Base-by-base conservation (phyloP, 306 rosid genomes). In the Casuarina equisetifolia region DNA sequence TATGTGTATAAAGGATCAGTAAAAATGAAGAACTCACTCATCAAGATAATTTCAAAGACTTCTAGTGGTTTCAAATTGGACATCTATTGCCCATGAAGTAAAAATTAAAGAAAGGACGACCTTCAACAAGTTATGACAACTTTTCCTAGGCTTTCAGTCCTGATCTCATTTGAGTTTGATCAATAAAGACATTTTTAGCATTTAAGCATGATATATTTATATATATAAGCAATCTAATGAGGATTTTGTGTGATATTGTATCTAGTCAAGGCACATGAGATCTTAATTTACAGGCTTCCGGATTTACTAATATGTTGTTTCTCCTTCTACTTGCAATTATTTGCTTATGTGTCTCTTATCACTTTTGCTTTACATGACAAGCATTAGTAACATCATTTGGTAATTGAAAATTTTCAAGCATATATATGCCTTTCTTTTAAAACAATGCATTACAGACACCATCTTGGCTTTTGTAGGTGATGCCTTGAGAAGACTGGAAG, bases 401-500 rank as follows among this genome's bases (percentile, higher is more conserved):
- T 25, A 25, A 25, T 25, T 25, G 32, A 25, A 25, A 13, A 5
- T 1, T 36, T 36, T 62, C n/a, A 36, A 76, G 73, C 59, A 54
- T 53, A 49, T 73, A 67, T 42, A 64, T 61, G 19, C 12, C 66
- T 79, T 72, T 74, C 66, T 49, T 78, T 69, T 38, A 50, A 38
- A 40, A 58, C 78, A 53, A 77, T 16, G 25, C 69, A 48, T 38
- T 58, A 70, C 67, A 43, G 19, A 48, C 42, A 54, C 74, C 74
- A 67, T 72, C 49, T 73, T 76, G 78, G 77, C 74, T 75, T 75
- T 77, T 80, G 70, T 84, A 95, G 99, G 97, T 58, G 97, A 91
- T 78, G 98, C 97, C 73, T 85, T 92, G 82, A 90, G 81, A 87
- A 92, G 92, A 81, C 97, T 95, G 76, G 97, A 92, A 83, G 97